Evolutionary conservation across 192 early-diverging fungal genomes (phyloP).

Genomic region (Cetraspora pellucida): DNA sequence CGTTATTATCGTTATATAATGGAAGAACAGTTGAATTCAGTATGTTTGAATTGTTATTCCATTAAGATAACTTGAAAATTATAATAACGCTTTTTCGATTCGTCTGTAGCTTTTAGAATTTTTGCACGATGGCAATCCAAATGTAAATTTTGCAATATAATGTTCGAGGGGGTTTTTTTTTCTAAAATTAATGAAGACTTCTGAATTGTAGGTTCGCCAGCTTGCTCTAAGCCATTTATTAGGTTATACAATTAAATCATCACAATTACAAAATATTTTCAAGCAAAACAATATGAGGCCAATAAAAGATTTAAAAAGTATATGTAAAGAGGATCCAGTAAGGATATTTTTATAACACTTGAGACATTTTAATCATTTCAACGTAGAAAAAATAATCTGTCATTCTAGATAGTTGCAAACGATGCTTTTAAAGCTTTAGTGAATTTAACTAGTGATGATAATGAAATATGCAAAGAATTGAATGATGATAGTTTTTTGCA

Average conservation of each 20-base stretch:
- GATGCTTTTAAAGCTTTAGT: slow-evolving; percentile 81
- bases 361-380: neutral
- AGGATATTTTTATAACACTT: neutral
- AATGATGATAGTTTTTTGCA: slow-evolving; percentile 72
- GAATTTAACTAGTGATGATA: slow-evolving; percentile 79
- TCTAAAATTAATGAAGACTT: neutral
- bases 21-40: slow-evolving; percentile 24
- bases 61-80: neutral
- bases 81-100: neutral
- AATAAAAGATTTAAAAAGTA: slow-evolving; percentile 8
- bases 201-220: neutral
- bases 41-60: neutral
- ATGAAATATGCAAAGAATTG: slow-evolving; percentile 61
- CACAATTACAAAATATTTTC: slow-evolving; percentile 22
- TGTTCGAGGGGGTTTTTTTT: no score
- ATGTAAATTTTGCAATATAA: slow-evolving; percentile 10
- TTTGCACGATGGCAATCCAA: slow-evolving; percentile 21
- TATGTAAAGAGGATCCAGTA: slow-evolving; percentile 28
- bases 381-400: neutral
- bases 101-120: slow-evolving; percentile 15
- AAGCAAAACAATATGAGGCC: slow-evolving; percentile 24
- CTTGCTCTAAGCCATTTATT: slow-evolving; percentile 19
- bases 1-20: slow-evolving; percentile 11
- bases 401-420: slow-evolving; percentile 72
- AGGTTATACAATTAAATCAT: slow-evolving; percentile 9